Evolutionary conservation across 2,329 filamentous ascomycete species (phyloP).

Genomic region (Talaromyces piceae): DNA sequence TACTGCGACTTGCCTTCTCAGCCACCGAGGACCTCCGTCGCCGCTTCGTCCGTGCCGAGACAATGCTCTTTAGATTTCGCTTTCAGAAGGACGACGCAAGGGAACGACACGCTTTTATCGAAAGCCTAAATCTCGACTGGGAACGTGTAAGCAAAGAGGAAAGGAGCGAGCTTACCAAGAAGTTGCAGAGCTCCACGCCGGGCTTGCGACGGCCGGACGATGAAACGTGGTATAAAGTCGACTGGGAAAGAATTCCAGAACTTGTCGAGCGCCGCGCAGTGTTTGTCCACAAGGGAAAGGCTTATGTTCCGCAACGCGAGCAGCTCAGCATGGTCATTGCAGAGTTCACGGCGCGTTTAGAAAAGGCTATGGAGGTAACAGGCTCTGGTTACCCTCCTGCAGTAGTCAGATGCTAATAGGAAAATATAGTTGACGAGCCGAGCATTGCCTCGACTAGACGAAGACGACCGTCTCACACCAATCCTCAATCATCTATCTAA

Average conservation of each 20-base stretch:
- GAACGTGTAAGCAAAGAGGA: constrained; percentile 75
- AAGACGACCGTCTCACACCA: constrained; percentile 81
- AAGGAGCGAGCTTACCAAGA: constrained; percentile 56
- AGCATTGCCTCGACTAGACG: constrained; percentile 82
- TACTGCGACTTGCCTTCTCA: constrained; percentile 85
- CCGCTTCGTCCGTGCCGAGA: constrained; percentile 79
- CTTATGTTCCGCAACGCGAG: constrained; percentile 81
- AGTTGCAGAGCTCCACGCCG: constrained; percentile 53
- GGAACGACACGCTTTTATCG: constrained; percentile 70
- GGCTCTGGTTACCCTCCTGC: background rate
- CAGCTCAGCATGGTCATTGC: constrained; percentile 83
- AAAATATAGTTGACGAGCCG: constrained; percentile 67
- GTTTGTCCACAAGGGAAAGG: constrained; percentile 71
- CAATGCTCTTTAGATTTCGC: constrained; percentile 77
- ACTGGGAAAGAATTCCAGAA: constrained; percentile 89
- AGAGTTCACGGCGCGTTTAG: constrained; percentile 73
- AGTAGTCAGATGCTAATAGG: background rate
- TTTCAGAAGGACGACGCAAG: constrained; percentile 66
- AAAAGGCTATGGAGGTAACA: constrained; percentile 70
- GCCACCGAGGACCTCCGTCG: constrained; percentile 83
- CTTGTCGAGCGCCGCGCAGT: constrained; percentile 74
- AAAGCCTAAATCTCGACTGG: constrained; percentile 72
- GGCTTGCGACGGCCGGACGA: constrained; percentile 55
- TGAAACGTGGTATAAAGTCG: constrained; percentile 89
- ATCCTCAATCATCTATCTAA: constrained; percentile 80